Conservation (phyloP, 495 filamentous ascomycete genomes). For the Tuber magnatum region DNA sequence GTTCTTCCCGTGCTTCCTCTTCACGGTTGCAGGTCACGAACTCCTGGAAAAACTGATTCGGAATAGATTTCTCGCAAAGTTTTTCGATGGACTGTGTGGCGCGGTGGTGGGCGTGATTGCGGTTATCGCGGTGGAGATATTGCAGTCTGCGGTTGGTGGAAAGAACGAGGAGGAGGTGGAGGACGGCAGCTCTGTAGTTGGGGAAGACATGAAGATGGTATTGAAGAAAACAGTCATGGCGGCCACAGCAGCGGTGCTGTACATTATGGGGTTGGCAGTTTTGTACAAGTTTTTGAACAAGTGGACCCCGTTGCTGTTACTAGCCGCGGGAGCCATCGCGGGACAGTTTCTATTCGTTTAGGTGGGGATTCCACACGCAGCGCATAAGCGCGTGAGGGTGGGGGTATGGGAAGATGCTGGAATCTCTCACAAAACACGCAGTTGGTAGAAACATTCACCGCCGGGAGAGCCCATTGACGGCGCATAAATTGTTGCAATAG, state of each 20-base stretch:
- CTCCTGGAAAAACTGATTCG: conserved; percentile 42
- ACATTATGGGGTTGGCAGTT: conserved; percentile 33
- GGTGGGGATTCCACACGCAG: background rate
- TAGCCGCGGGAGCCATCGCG: conserved; percentile 33
- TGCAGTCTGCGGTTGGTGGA: conserved; percentile 33
- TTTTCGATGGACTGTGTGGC: conserved; percentile 43
- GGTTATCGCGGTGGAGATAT: conserved; percentile 39
- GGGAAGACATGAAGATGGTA: background rate
- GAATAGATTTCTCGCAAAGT: conserved; percentile 42
- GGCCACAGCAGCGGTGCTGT: conserved; percentile 33
- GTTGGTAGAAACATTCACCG: background rate
- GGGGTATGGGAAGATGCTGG: background rate
- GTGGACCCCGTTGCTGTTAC: conserved; percentile 34
- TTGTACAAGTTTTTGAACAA: conserved; percentile 42
- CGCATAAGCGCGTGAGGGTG: no score
- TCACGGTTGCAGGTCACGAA: conserved; percentile 42
- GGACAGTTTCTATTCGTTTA: conserved; percentile 41
- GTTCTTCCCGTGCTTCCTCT: conserved; percentile 44
- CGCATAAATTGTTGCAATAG: background rate
- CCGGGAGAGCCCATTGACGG: no score
- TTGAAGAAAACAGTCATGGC: conserved; percentile 8
- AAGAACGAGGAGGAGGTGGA: conserved; percentile 4
- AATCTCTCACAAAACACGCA: no score
- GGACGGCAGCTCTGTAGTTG: background rate
- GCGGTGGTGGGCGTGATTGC: conserved; percentile 44